Percentiles rank a stretch among this genome's conserved stretches.
These are phyloP conservation scores for Ustilago xerochloae DNA, from an alignment of 1,284 basidiomycete species.

Conservation along the genomic window DNA sequence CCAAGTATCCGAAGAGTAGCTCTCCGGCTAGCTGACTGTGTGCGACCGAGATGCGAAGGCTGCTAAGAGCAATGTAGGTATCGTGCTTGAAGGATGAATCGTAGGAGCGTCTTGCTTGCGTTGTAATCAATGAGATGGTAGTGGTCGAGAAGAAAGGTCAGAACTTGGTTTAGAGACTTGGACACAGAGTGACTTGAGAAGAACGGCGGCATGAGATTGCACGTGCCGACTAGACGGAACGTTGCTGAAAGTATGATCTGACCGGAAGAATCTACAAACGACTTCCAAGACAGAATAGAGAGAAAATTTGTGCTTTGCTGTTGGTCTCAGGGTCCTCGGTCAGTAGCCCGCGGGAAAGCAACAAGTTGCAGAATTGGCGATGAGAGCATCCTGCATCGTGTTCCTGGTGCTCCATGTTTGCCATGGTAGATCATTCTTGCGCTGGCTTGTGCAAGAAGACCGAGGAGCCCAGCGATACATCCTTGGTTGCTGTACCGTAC, in stretches of 20 bases:
- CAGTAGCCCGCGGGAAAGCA: background rate
- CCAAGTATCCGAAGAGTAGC: background rate
- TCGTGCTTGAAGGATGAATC: background rate
- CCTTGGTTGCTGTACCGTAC: no score
- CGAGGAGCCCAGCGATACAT: no score
- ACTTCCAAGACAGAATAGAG: background rate
- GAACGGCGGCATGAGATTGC: background rate
- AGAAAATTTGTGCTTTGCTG: background rate
- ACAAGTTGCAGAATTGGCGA: background rate
- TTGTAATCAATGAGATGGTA: background rate
- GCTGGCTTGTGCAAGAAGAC: no score
- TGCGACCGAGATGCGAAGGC: background rate
- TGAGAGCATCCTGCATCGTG: conserved; percentile 2
- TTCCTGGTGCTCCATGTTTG: no score
- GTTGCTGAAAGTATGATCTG: background rate
- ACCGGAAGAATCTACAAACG: background rate
- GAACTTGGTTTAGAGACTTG: background rate
- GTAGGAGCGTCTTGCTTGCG: background rate
- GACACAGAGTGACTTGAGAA: background rate
- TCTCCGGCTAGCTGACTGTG: background rate
- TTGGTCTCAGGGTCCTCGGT: conserved; percentile 4
- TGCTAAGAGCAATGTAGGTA: background rate
- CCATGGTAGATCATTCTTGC: no score
- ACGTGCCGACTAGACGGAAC: background rate
- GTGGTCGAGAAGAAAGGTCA: conserved; percentile 3